Evolutionary conservation across 2,329 filamentous ascomycete genomes (phyloP).

Genomic region (Colletotrichum cuscutae): DNA sequence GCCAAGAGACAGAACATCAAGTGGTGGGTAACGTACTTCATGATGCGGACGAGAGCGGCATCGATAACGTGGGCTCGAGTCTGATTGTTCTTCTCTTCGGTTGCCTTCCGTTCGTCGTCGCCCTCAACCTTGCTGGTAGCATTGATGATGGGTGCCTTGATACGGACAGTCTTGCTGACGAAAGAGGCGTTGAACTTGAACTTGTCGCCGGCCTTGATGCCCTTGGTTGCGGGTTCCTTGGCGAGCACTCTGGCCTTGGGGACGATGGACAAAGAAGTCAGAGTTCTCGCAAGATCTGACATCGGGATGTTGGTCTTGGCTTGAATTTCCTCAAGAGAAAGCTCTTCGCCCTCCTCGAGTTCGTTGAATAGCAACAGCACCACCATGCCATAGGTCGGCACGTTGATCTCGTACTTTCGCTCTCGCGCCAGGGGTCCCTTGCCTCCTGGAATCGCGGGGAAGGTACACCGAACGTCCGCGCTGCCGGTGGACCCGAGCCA

Average conservation of each 20-base stretch:
- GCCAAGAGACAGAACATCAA: not conserved
- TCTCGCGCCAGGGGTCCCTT: slow-evolving; percentile 69
- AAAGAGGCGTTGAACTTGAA: slow-evolving; percentile 89
- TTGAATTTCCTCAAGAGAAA: slow-evolving; percentile 82
- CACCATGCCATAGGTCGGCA: slow-evolving; percentile 92
- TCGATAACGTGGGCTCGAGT: slow-evolving; percentile 77
- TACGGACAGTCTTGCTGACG: slow-evolving; percentile 82
- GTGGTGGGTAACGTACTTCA: slow-evolving; percentile 75
- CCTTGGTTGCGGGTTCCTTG: slow-evolving; percentile 84
- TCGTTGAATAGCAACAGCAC: slow-evolving; percentile 92
- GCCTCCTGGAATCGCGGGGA: slow-evolving; percentile 79
- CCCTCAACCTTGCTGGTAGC: slow-evolving; percentile 87
- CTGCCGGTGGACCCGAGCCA: slow-evolving; percentile 81
- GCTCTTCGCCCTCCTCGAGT: slow-evolving; percentile 60
- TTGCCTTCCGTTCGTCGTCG: slow-evolving; percentile 73
- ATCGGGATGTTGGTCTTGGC: slow-evolving; percentile 81
- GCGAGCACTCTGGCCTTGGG: slow-evolving; percentile 84
- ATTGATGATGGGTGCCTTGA: slow-evolving; percentile 89
- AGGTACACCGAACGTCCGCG: slow-evolving; percentile 84
- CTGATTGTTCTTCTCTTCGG: slow-evolving; percentile 80
- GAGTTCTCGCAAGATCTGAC: slow-evolving; percentile 77
- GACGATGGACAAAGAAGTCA: slow-evolving; percentile 85
- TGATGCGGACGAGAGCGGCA: slow-evolving; percentile 82
- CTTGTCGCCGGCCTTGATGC: slow-evolving; percentile 78
- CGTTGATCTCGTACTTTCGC: slow-evolving; percentile 87